Base-by-base conservation (phyloP, 441 rosid species). In the Corymbia calophylla region DNA sequence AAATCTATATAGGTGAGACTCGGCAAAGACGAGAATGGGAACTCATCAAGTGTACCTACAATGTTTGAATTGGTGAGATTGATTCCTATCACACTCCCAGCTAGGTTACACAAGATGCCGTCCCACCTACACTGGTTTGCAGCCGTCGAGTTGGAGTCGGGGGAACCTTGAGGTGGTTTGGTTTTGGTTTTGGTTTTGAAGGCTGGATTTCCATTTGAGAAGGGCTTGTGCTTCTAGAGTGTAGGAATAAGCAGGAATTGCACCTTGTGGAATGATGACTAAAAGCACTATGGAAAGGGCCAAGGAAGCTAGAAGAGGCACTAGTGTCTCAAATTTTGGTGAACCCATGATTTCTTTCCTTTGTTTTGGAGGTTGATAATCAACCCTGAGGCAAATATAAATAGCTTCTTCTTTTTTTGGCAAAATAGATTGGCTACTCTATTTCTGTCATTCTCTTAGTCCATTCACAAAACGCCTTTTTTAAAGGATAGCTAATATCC, bases 141-240 rank as follows among this genome's bases (percentile, higher is more conserved):
- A 2, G 39, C 39, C 39, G 39, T 35, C 4, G 39, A 2, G 39
- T 35, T 35, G 39, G 39, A 35, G 39, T 35, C 39, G 4, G 39
- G 2, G 39, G 39, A 2, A 35, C 4, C 4, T 35, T 35, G 39
- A 35, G 39, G 39, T 35, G 39, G 39, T 86, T 15, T 80, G 87
- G 89, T 91, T 2, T 35, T 35, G 39, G 4, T 35, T 35, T 35
- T 35, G 39, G 39, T 35, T 35, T 9, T 87, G 18, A 53, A 94
- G 87, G 89, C 89, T 91, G 64, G 90, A 81, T 88, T 90, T 91
- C 94, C 93, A 94, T 89, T 87, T 88, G 39, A 92, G 93, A 44
- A 92, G 92, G 55, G 92, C 94, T 5, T 86, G 6, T 64, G 91
- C 92, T 81, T 91, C 92, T 29, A 85, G 53, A 5, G 19, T 7